Evolutionary conservation across 306 rosid species (phyloP), one percentile per base, ranked within the genome.

Genomic region (Geum urbanum): DNA sequence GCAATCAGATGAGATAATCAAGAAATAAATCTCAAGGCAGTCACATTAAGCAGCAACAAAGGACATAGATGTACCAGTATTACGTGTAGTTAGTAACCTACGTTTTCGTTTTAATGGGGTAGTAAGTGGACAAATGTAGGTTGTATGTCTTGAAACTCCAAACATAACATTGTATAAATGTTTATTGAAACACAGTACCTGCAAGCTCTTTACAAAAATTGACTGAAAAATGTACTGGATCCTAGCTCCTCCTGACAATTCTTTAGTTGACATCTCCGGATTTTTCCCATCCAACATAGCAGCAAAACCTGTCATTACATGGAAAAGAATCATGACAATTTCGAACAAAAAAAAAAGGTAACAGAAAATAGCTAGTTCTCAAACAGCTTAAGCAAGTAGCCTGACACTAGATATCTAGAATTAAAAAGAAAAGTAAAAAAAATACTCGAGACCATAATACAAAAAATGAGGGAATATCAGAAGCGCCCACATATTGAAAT

Each of bases 201-300:
- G 81, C 76, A 79, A 79, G 74, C 79, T 73, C 79, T 83, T 76
- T 32, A 83, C 84, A 76, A 79, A 83, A 69, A 73, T 79, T 64
- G 86, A 76, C 24, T 83, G 86, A 63, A 83, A 80, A 69, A 79
- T 79, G 49, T 83, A 76, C 67, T 63, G 84, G 70, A 83, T 76
- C 76, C 84, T 72, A 43, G 86, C 79, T 65, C 84, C 86, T 57
- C 84, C 84, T 20, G 77, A 73, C 72, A 83, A 72, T 62, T 79
- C 84, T 12, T 53, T 70, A 12, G 75, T 83, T 53, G 77, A 73
- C 78, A 73, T 76, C 51, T 70, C 79, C 14, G 71, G 74, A 73
- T 60, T 76, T 10, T 77, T 76, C 37, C 84, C 86, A 54, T 79
- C 86, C 79, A 82, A 73, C 79, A 76, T 69, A 14, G 79, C 71